phyloP scores from a whole-genome alignment of 2,329 filamentous ascomycete genomes.

The Bipolaris sorokiniana region DNA sequence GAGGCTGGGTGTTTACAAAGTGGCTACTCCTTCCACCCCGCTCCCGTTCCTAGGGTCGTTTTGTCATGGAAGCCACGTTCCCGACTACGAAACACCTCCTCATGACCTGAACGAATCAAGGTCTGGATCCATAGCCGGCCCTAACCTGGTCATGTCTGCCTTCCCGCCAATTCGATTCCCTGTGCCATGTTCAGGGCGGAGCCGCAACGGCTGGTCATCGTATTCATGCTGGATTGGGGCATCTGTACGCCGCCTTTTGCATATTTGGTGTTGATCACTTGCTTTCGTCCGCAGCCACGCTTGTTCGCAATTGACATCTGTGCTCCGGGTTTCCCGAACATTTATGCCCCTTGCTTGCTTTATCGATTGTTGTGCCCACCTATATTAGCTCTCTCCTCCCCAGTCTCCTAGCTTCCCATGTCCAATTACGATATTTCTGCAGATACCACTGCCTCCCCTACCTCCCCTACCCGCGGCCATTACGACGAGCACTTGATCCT shows the following conservation, averaged over 20 bases:
- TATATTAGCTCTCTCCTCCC: constrained; percentile 15
- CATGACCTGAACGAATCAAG: constrained; percentile 13
- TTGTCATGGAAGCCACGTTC: constrained; percentile 17
- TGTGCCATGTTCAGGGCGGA: constrained; percentile 26
- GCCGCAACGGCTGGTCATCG: constrained; percentile 32
- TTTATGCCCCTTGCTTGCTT: constrained; percentile 14
- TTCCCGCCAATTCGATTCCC: constrained; percentile 22
- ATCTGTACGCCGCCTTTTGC: constrained; percentile 22
- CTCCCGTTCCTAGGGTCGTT: constrained; percentile 2
- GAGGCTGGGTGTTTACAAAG: not conserved
- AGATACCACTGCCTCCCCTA: not conserved
- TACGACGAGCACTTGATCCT: constrained; percentile 14
- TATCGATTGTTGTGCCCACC: constrained; percentile 4
- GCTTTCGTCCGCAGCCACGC: constrained; percentile 33
- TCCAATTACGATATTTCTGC: constrained; percentile 19
- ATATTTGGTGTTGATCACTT: constrained; percentile 26
- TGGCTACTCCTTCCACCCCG: constrained; percentile 4
- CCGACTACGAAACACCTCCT: constrained; percentile 22
- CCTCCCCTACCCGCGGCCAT: not conserved
- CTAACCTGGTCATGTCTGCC: constrained; percentile 20
- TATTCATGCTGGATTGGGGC: constrained; percentile 13
- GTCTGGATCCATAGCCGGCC: constrained; percentile 6
- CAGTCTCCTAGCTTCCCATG: constrained; percentile 12
- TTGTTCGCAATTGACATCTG: constrained; percentile 18
- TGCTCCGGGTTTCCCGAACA: constrained; percentile 23